Evolutionary conservation across 305 asterid genomes (phyloP).

Genomic region (Solanum hybrid): DNA sequence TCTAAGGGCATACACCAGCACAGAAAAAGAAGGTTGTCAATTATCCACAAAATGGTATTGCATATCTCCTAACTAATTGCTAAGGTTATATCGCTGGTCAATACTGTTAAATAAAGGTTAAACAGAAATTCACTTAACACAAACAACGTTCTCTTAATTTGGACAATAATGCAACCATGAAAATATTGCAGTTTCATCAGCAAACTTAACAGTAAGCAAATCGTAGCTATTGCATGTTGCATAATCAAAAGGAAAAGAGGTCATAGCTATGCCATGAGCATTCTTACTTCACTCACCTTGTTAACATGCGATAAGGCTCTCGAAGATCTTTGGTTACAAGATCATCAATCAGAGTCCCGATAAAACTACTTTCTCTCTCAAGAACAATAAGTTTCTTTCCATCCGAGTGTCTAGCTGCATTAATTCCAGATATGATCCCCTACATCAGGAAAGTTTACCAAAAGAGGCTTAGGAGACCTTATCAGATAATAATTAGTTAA

Average conservation of each 20-base stretch:
- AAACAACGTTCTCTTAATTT: not conserved
- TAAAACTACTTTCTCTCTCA: slow-evolving; percentile 97
- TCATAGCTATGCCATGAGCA: not conserved
- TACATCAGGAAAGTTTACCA: slow-evolving; percentile 20
- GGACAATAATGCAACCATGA: not conserved
- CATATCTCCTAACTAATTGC: not conserved
- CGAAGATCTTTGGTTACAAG: slow-evolving; percentile 97
- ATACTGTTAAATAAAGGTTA: not conserved
- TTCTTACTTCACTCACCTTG: slow-evolving; percentile 42
- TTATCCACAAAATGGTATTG: not conserved
- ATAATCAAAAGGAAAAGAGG: not conserved
- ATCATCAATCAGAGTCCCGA: slow-evolving; percentile 96
- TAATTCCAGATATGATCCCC: slow-evolving; percentile 96
- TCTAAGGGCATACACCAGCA: not conserved
- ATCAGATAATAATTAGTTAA: not conserved
- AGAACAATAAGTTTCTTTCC: slow-evolving; percentile 77
- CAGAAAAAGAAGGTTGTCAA: not conserved
- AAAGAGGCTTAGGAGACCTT: slow-evolving; percentile 9
- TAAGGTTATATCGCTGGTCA: not conserved
- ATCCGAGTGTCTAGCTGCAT: slow-evolving; percentile 91
- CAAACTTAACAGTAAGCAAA: not conserved
- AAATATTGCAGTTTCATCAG: not conserved
- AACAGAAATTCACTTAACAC: not conserved
- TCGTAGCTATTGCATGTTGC: not conserved
- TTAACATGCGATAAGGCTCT: slow-evolving; percentile 97